Evolutionary conservation across 345 rosid genomes (phyloP).

Genomic region (Hibiscus trionum): DNA sequence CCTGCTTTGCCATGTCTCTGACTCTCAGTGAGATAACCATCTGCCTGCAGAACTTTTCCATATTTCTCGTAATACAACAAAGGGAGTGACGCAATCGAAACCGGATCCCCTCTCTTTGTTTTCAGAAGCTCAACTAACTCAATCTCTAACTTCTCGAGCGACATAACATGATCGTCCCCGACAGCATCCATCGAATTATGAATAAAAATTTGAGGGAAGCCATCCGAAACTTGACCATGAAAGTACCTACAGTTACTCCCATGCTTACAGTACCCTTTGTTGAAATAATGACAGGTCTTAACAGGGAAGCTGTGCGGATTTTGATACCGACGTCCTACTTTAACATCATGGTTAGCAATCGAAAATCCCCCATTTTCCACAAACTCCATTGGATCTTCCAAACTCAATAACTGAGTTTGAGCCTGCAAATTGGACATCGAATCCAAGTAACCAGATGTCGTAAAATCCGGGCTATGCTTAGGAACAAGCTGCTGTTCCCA

Average conservation of each 20-base stretch:
- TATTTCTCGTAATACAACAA: constrained; percentile 52
- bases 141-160: constrained; percentile 43
- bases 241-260: constrained; percentile 52
- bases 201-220: constrained; percentile 24
- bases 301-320: constrained; percentile 26
- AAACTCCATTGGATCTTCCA: constrained; percentile 42
- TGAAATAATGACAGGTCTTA: constrained; percentile 53
- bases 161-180: constrained; percentile 29
- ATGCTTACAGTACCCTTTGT: constrained; percentile 58
- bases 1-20: constrained; percentile 69
- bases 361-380: constrained; percentile 24
- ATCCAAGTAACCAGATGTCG: constrained; percentile 21
- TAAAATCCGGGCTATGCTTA: constrained; percentile 19
- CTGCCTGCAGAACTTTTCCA: constrained; percentile 57
- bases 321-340: constrained; percentile 19
- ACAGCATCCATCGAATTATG: constrained; percentile 19
- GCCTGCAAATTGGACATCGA: constrained; percentile 22
- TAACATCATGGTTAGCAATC: constrained; percentile 17
- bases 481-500: constrained; percentile 23
- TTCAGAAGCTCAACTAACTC: constrained; percentile 49
- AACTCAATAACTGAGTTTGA: constrained; percentile 31
- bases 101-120: constrained; percentile 46
- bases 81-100: constrained; percentile 66
- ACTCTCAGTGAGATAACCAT: constrained; percentile 65
- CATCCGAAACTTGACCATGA: constrained; percentile 35